Conservation (phyloP, 371 early-diverging fungal species). For the Chytridiales sp. region DNA sequence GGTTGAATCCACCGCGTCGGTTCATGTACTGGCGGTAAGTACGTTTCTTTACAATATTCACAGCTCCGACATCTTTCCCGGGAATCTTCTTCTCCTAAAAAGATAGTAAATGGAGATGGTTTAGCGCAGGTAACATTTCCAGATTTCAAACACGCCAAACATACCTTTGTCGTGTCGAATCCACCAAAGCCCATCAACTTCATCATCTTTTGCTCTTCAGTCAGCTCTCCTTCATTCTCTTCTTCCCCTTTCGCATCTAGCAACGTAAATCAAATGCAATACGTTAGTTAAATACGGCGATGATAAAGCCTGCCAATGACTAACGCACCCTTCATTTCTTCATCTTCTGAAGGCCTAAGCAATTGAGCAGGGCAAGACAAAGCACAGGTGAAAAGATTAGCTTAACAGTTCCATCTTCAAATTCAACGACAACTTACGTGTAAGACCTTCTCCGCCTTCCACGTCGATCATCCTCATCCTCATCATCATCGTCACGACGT, state of each 20-base stretch:
- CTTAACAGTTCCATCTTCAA: too few species aligned
- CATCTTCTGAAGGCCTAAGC: too few species aligned
- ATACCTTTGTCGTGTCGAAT: constrained; percentile 85
- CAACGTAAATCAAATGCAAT: too few species aligned
- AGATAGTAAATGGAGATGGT: not conserved
- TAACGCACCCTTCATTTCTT: too few species aligned
- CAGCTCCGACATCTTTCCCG: constrained; percentile 40
- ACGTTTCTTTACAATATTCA: constrained; percentile 49
- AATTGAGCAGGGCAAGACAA: too few species aligned
- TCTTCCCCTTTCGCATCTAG: constrained; percentile 2
- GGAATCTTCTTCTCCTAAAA: constrained; percentile 41
- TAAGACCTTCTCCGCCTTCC: too few species aligned
- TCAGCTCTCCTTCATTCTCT: constrained; percentile 22
- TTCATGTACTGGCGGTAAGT: constrained; percentile 96
- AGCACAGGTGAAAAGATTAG: too few species aligned
- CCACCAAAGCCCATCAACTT: constrained; percentile 84
- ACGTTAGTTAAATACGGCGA: too few species aligned
- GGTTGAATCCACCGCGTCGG: constrained; percentile 88
- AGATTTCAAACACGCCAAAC: not conserved
- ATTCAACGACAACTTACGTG: too few species aligned
- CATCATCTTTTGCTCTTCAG: constrained; percentile 67
- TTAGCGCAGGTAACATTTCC: not conserved
- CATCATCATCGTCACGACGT: too few species aligned
- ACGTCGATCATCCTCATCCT: too few species aligned
- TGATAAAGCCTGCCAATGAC: too few species aligned